Evolutionary conservation across 1,139 yeast species (phyloP).

Genomic region (Taphrina confusa): DNA sequence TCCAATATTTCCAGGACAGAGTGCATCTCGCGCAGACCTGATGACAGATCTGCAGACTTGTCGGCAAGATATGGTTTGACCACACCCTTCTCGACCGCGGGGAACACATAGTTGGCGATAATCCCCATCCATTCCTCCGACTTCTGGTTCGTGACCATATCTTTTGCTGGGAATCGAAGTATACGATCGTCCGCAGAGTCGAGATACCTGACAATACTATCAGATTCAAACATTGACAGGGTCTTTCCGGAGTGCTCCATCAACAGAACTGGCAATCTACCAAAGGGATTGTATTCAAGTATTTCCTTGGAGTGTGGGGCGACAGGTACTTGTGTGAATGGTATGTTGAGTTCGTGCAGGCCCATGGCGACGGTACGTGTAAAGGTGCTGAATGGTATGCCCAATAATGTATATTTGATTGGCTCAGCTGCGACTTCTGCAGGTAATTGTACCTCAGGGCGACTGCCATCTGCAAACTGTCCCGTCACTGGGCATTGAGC

Average conservation of each 20-base stretch:
- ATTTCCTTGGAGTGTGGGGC: constrained; percentile 23
- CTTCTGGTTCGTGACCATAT: constrained; percentile 21
- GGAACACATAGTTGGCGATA: constrained; percentile 16
- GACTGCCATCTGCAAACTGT: constrained; percentile 29
- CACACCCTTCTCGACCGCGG: constrained; percentile 20
- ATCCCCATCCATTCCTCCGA: constrained; percentile 21
- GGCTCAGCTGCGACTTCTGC: constrained; percentile 6
- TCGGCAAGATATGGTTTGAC: constrained; percentile 23
- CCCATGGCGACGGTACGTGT: constrained; percentile 30
- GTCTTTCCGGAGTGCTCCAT: constrained; percentile 26
- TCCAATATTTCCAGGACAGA: constrained; percentile 4
- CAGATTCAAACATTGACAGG: constrained; percentile 25
- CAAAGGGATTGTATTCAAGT: constrained; percentile 27
- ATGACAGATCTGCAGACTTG: not conserved
- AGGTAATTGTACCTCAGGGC: constrained; percentile 21
- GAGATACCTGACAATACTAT: constrained; percentile 20
- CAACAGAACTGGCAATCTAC: constrained; percentile 26
- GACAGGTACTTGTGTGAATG: constrained; percentile 20
- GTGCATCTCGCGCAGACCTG: constrained; percentile 2
- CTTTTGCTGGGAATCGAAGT: constrained; percentile 19
- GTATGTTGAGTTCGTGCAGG: constrained; percentile 12
- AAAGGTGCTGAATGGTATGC: constrained; percentile 24
- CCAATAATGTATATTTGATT: constrained; percentile 22
- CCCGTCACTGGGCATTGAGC: constrained; percentile 34
- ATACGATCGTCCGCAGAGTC: constrained; percentile 22